phyloP scores from a whole-genome alignment of 129 eudicot genomes.

The Arctium minus region DNA sequence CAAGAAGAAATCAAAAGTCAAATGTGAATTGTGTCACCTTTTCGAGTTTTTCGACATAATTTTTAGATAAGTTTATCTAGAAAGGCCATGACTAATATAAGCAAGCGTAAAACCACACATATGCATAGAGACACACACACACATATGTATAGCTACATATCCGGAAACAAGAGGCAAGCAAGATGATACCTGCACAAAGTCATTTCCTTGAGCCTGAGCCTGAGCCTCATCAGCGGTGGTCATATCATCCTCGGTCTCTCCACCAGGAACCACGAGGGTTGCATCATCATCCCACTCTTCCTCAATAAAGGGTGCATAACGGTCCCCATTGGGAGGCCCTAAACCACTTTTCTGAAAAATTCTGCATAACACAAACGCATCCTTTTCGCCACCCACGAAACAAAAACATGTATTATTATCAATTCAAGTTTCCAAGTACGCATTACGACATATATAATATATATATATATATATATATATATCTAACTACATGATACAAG shows the following conservation, averaged over 20 bases:
- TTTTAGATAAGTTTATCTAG: neutral
- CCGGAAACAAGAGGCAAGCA: neutral
- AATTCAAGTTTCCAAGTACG: slow-evolving; percentile 16
- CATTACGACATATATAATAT: neutral
- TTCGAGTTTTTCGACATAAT: neutral
- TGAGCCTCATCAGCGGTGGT: slow-evolving; percentile 56
- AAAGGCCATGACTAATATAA: neutral
- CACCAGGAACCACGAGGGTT: slow-evolving; percentile 63
- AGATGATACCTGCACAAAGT: slow-evolving; percentile 51
- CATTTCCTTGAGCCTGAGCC: slow-evolving; percentile 42
- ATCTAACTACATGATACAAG: neutral
- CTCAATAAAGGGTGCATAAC: slow-evolving; percentile 91
- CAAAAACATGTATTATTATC: slow-evolving; percentile 20
- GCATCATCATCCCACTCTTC: slow-evolving; percentile 91
- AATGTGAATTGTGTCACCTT: neutral
- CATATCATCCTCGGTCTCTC: slow-evolving; percentile 66
- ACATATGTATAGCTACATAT: neutral
- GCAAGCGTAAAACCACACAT: neutral
- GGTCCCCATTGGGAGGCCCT: slow-evolving; percentile 89
- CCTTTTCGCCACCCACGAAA: slow-evolving; percentile 48
- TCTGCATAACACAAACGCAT: slow-evolving; percentile 82
- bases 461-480: neutral
- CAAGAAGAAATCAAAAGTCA: neutral
- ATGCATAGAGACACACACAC: neutral
- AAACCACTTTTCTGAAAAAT: slow-evolving; percentile 88